These are phyloP conservation scores for Suillus cothurnatus DNA, from an alignment of 768 basidiomycete species.

Conservation along the genomic window DNA sequence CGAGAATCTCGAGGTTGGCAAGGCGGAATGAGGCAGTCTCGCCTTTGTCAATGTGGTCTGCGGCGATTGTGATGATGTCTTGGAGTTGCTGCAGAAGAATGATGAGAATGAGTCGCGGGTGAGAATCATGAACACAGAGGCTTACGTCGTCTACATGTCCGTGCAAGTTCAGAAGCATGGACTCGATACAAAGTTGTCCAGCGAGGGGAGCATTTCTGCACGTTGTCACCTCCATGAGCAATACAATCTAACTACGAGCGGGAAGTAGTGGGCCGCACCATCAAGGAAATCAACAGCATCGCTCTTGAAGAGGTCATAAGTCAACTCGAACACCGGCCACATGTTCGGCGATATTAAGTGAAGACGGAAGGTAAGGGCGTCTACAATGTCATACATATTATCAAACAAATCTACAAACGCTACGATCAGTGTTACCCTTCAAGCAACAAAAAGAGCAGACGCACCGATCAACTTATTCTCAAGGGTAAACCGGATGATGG, in stretches of 20 bases:
- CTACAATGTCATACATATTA: conserved; percentile 84
- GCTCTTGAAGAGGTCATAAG: conserved; percentile 79
- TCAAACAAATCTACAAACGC: conserved; percentile 71
- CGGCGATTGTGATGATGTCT: conserved; percentile 62
- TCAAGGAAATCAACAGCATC: conserved; percentile 88
- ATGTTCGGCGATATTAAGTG: conserved; percentile 74
- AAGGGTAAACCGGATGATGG: conserved; percentile 74
- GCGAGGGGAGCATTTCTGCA: conserved; percentile 81
- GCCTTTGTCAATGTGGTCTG: conserved; percentile 59
- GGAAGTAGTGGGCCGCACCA: conserved; percentile 44
- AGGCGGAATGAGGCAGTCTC: conserved; percentile 68
- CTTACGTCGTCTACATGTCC: conserved; percentile 79
- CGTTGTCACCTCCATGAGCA: neutral
- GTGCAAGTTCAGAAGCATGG: conserved; percentile 75
- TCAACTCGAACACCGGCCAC: conserved; percentile 88
- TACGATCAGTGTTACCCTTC: neutral
- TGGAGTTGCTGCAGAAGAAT: conserved; percentile 53
- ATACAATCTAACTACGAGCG: neutral
- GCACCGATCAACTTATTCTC: conserved; percentile 76
- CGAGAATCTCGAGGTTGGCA: conserved; percentile 80
- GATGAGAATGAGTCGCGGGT: neutral
- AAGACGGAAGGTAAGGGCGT: conserved; percentile 82
- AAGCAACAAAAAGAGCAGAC: conserved; percentile 21
- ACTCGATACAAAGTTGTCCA: conserved; percentile 93
- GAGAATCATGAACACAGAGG: conserved; percentile 11